A percentile compares a stretch with the other conserved stretches of the same genome.
Evolutionary conservation across 164 flowering plant species (phyloP).

Genomic region (Umbilicus rupestris): DNA sequence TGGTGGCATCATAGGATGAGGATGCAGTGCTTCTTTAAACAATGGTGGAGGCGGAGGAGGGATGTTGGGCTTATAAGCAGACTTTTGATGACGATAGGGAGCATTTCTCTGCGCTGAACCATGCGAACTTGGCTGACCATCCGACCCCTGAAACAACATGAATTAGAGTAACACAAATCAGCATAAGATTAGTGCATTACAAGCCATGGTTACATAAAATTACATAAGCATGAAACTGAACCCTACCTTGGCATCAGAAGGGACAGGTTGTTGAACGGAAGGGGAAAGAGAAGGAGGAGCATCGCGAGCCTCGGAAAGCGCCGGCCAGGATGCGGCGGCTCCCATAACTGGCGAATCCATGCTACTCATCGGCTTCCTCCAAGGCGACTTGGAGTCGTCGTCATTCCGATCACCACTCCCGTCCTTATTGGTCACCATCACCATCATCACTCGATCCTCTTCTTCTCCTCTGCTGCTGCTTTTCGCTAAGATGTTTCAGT

Average conservation of each 20-base stretch:
- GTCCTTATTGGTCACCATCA: conserved; percentile 22
- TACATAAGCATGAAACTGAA: not conserved
- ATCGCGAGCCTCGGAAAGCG: conserved; percentile 34
- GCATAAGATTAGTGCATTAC: not conserved
- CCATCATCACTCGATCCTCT: conserved; percentile 19
- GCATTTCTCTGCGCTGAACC: conserved; percentile 40
- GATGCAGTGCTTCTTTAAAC: conserved; percentile 34
- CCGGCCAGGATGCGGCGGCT: conserved; percentile 59
- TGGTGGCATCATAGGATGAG: conserved; percentile 42
- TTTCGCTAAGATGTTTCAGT: too few relatives aligned
- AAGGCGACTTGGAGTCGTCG: conserved; percentile 31
- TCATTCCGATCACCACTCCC: conserved; percentile 11
- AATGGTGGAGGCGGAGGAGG: conserved; percentile 47
- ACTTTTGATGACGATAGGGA: conserved; percentile 40
- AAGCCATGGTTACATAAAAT: too few relatives aligned
- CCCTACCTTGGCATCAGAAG: not conserved
- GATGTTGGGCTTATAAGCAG: conserved; percentile 50
- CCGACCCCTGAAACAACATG: conserved; percentile 32
- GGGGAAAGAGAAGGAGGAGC: conserved; percentile 10
- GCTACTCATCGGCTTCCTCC: conserved; percentile 37
- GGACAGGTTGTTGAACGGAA: conserved; percentile 16
- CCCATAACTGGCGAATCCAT: conserved; percentile 45
- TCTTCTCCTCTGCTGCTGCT: too few relatives aligned
- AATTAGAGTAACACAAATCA: not conserved
- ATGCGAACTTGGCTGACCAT: conserved; percentile 41